Evolutionary conservation across 257 asterid species (phyloP).

Genomic region (Avicennia marina): DNA sequence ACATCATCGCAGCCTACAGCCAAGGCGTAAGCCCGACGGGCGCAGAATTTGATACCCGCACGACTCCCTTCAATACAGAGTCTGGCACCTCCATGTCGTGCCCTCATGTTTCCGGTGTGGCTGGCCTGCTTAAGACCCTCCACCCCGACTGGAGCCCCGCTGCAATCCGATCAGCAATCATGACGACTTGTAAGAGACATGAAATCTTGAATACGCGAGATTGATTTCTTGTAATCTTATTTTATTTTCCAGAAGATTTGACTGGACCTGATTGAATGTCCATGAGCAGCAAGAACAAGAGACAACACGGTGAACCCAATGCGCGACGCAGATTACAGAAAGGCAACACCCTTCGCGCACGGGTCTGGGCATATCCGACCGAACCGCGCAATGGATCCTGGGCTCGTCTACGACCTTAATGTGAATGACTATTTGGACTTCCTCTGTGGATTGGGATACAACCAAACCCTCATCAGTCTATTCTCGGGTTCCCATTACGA

Average conservation of each 20-base stretch:
- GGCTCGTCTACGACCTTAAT: constrained; percentile 54
- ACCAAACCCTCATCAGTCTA: background rate
- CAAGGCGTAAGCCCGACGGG: constrained; percentile 28
- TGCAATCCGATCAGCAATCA: constrained; percentile 60
- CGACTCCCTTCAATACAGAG: constrained; percentile 16
- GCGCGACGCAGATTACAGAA: background rate
- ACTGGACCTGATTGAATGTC: background rate
- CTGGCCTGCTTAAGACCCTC: constrained; percentile 42
- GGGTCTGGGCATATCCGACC: constrained; percentile 64
- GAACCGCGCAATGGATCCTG: constrained; percentile 57
- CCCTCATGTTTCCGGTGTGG: constrained; percentile 66
- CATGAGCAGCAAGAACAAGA: constrained; percentile 35
- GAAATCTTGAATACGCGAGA: background rate
- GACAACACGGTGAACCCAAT: constrained; percentile 44
- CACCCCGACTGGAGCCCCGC: constrained; percentile 67
- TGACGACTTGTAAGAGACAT: constrained; percentile 40
- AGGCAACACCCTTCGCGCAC: constrained; percentile 35
- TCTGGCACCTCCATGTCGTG: constrained; percentile 73
- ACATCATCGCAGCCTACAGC: constrained; percentile 46
- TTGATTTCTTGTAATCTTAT: no score
- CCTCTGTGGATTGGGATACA: constrained; percentile 60
- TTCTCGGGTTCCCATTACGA: constrained; percentile 16
- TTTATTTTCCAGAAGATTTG: no score
- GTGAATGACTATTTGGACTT: constrained; percentile 42
- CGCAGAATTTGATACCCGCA: constrained; percentile 19